Evolutionary conservation across 805 yeast genomes (phyloP).

Genomic region (Suhomyces kilbournensis): DNA sequence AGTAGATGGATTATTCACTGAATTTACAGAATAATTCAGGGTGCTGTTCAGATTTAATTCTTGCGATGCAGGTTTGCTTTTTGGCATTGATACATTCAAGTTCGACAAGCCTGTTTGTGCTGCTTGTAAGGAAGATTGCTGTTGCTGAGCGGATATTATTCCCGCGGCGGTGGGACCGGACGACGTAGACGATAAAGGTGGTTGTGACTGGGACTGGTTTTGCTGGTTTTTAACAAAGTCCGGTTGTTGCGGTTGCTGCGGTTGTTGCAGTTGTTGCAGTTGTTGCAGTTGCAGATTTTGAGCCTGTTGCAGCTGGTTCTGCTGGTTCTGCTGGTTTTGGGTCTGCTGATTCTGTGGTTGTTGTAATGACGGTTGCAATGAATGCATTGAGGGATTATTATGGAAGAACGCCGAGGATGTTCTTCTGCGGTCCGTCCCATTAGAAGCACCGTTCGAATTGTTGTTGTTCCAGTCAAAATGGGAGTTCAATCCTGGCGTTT

Average conservation of each 20-base stretch:
- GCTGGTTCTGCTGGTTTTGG: constrained; percentile 5
- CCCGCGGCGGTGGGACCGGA: constrained; percentile 11
- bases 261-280: too few relatives aligned
- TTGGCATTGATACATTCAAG: not conserved
- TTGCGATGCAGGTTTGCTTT: constrained; percentile 11
- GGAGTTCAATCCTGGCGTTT: constrained; percentile 32
- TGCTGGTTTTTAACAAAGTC: too few relatives aligned
- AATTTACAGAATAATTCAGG: not conserved
- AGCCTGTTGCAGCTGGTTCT: too few relatives aligned
- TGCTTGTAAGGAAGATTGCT: constrained; percentile 7
- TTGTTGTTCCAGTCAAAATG: constrained; percentile 35
- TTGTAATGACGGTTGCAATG: not conserved
- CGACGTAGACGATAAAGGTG: constrained; percentile 8
- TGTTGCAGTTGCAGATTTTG: too few relatives aligned
- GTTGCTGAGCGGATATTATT: constrained; percentile 7
- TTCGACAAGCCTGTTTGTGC: constrained; percentile 2
- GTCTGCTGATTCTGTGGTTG: constrained; percentile 6
- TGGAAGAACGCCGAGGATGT: constrained; percentile 53
- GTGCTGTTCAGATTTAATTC: too few relatives aligned
- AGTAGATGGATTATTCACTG: not conserved
- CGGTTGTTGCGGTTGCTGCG: too few relatives aligned
- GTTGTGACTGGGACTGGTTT: constrained; percentile 8
- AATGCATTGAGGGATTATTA: constrained; percentile 15
- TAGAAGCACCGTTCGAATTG: not conserved
- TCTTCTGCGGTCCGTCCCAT: constrained; percentile 43